phyloP scores from a whole-genome alignment of 768 basidiomycete genomes.

The Collybia sordida region DNA sequence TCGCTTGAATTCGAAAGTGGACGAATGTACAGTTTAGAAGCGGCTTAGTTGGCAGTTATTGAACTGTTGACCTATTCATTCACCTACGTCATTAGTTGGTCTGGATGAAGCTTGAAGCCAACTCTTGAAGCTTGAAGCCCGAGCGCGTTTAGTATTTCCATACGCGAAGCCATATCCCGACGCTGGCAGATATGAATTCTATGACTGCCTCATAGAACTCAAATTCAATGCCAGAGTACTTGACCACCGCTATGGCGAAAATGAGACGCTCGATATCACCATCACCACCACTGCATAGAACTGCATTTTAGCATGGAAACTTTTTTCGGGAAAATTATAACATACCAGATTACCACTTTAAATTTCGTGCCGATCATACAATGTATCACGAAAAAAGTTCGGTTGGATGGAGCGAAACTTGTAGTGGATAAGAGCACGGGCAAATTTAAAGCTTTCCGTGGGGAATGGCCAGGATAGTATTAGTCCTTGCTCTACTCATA shows the following conservation, averaged over 20 bases:
- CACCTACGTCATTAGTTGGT: conserved; percentile 22
- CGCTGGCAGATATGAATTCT: conserved; percentile 35
- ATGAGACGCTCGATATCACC: conserved; percentile 29
- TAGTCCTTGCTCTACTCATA: too few species aligned
- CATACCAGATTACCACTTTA: too few species aligned
- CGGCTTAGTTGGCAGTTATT: neutral
- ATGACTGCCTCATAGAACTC: conserved; percentile 42
- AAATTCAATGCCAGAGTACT: conserved; percentile 37
- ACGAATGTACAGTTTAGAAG: conserved; percentile 16
- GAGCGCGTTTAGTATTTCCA: conserved; percentile 40
- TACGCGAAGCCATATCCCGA: conserved; percentile 35
- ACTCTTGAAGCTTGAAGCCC: conserved; percentile 39
- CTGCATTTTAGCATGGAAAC: too few species aligned
- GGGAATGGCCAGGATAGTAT: too few species aligned
- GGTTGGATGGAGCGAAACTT: too few species aligned
- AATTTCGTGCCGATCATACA: too few species aligned
- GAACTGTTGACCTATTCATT: too few species aligned
- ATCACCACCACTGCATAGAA: conserved; percentile 13
- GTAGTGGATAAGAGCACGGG: too few species aligned
- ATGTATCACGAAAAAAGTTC: too few species aligned
- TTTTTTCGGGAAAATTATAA: too few species aligned
- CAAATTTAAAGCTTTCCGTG: too few species aligned
- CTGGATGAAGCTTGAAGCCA: conserved; percentile 18
- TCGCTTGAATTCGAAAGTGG: conserved; percentile 26
- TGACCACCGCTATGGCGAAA: conserved; percentile 16